phyloP scores from a whole-genome alignment of 1,139 yeast species.

The Pichia sp. region DNA sequence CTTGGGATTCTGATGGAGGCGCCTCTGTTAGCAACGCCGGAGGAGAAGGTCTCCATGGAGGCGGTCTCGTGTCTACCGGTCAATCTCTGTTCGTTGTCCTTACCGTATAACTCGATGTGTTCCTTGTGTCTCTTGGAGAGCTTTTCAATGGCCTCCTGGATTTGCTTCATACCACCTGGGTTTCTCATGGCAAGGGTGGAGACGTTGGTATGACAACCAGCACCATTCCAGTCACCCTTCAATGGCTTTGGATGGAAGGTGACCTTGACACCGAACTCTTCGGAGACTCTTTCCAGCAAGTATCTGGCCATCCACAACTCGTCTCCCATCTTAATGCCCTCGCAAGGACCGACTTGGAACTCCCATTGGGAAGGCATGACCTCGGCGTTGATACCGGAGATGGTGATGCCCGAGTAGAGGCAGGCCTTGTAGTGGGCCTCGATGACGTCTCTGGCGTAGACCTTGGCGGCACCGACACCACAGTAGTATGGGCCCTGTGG shows the following conservation, averaged over 20 bases:
- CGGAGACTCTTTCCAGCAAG: constrained; percentile 89
- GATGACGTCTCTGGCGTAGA: constrained; percentile 94
- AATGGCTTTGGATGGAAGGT: constrained; percentile 99
- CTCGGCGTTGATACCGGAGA: constrained; percentile 98
- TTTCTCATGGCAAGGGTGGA: constrained; percentile 87
- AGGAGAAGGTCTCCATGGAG: constrained; percentile 80
- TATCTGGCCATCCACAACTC: constrained; percentile 95
- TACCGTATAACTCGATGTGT: constrained; percentile 92
- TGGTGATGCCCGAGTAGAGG: constrained; percentile 81
- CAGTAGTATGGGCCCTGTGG: constrained; percentile 99
- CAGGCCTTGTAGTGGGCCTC: constrained; percentile 99
- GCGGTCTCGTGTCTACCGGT: constrained; percentile 99
- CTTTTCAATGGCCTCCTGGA: constrained; percentile 89
- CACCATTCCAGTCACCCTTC: constrained; percentile 99
- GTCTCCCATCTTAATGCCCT: constrained; percentile 95
- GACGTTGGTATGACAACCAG: constrained; percentile 99
- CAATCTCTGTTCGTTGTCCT: constrained; percentile 90
- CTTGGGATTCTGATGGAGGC: constrained; percentile 98
- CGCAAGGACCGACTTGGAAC: constrained; percentile 99
- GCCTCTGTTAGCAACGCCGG: constrained; percentile 99
- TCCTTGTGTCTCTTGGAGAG: constrained; percentile 95
- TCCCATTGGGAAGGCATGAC: constrained; percentile 99
- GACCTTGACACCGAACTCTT: constrained; percentile 97
- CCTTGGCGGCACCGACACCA: constrained; percentile 99
- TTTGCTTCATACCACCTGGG: constrained; percentile 93